Evolutionary conservation across 306 rosid genomes (phyloP), one percentile per base, ranked within the genome.

Genomic region (Comarum palustre): DNA sequence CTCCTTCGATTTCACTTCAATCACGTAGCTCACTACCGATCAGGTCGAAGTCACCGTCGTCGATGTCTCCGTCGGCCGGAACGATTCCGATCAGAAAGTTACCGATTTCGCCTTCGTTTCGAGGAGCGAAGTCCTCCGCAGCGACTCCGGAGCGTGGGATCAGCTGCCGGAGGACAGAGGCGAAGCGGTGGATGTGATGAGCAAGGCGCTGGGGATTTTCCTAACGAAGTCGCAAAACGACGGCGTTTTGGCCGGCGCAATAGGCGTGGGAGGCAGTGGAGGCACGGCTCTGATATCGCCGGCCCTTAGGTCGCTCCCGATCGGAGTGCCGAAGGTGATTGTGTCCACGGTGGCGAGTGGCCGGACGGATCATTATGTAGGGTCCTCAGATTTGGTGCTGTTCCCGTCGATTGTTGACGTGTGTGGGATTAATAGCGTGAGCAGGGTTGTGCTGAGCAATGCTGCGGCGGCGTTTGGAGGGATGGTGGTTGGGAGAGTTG

Each of bases 341-440:
- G 90, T 93, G 13, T 93, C 96, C 8, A 93, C 96, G 1, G 91
- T 91, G n/a, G 96, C 98, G 39, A 93, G 97, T 19, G 96, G 98
- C 68, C 90, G 82, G 73, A 91, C 98, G 20, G 92, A 88, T 41
- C 93, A 88, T 70, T 93, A 89, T 34, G 81, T 93, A 47, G 96
- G 92, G 68, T 84, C 89, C 20, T 93, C 96, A 0, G 96, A 93
- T 80, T 69, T 91, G 84, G 78, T 91, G 39, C 71, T 93, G 69
- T 78, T 84, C 51, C 98, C 97, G 0, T 91, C 96, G 1, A 85
- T 93, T 12, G 97, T 89, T 46, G 98, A 93, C 64, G 72, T 89
- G 43, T 90, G 89, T 19, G 98, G 98, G 47, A 76, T 90, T 66
- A 90, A 93, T 71, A 87, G 94, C 65, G 88, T 93, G 72, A 89